These are phyloP conservation scores for Vanderwaltozyma verrucispora DNA, from an alignment of 805 yeast species.

Conservation along the genomic window DNA sequence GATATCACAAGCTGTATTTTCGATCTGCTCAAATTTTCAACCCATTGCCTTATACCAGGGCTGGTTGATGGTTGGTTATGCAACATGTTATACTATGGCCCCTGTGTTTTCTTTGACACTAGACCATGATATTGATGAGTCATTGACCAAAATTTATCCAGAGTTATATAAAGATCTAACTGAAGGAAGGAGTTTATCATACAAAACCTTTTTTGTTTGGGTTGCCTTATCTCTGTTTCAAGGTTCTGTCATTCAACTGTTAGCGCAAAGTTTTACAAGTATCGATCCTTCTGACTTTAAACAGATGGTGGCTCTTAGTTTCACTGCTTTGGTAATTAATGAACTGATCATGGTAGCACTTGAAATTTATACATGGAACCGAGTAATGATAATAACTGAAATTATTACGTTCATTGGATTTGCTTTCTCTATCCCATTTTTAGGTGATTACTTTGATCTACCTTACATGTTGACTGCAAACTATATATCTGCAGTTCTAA, in stretches of 20 bases:
- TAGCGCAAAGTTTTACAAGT: constrained; percentile 70
- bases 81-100: constrained; percentile 95
- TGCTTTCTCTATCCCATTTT: constrained; percentile 69
- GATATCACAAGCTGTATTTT: constrained; percentile 89
- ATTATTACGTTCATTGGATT: constrained; percentile 57
- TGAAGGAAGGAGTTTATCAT: constrained; percentile 76
- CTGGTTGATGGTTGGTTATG: constrained; percentile 97
- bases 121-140: constrained; percentile 86
- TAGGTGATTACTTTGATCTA: constrained; percentile 79
- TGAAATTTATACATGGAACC: constrained; percentile 88
- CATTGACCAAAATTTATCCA: constrained; percentile 81
- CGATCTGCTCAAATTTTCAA: constrained; percentile 77
- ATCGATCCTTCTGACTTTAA: constrained; percentile 43
- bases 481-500: constrained; percentile 59
- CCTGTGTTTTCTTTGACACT: constrained; percentile 91
- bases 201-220: constrained; percentile 86
- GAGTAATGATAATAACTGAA: constrained; percentile 62
- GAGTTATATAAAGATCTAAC: constrained; percentile 90
- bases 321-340: constrained; percentile 67
- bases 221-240: constrained; percentile 82
- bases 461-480: constrained; percentile 43
- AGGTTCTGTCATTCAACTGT: constrained; percentile 74
- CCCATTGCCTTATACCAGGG: constrained; percentile 95
- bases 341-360: constrained; percentile 91
- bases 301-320: constrained; percentile 78